Percentiles rank a stretch among this genome's conserved stretches.
Conservation (phyloP, 139 green algal genomes). For the Volvox reticuliferus region DNA sequence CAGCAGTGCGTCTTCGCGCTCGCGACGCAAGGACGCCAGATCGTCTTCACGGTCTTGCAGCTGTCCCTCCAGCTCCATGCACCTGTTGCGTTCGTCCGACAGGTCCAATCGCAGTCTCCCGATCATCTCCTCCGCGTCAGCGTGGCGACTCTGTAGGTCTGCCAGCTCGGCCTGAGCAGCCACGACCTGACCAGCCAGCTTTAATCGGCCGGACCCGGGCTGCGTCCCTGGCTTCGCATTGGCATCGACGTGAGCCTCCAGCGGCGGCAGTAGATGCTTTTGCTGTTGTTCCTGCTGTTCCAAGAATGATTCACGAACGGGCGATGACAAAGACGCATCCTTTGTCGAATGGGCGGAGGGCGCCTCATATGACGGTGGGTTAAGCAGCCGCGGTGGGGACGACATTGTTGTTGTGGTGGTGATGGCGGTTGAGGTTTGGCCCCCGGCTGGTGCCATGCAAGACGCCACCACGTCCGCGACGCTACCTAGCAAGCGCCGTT, state of each 20-base stretch:
- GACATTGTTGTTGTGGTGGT: too few relatives aligned
- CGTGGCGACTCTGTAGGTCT: conserved; percentile 14
- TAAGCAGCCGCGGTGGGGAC: too few relatives aligned
- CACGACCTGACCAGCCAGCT: neutral
- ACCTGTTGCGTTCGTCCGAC: neutral
- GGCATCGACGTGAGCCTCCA: too few relatives aligned
- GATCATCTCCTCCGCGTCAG: conserved; percentile 29
- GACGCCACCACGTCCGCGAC: neutral
- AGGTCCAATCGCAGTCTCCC: neutral
- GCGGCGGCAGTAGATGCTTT: too few relatives aligned
- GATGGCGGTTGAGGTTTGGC: too few relatives aligned
- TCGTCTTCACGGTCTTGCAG: neutral
- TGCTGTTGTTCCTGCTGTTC: too few relatives aligned
- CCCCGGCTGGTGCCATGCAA: too few relatives aligned
- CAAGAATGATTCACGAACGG: too few relatives aligned
- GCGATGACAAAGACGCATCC: too few relatives aligned
- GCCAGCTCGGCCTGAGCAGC: neutral
- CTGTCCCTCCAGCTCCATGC: neutral
- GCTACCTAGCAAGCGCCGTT: neutral
- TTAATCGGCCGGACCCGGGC: neutral
- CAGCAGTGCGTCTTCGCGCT: neutral
- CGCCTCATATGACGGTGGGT: too few relatives aligned
- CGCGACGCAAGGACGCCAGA: neutral
- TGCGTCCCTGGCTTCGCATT: too few relatives aligned
- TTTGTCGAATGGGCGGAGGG: too few relatives aligned